Conservation (phyloP, 495 filamentous ascomycete genomes). For the Penicillium longicatenatum region DNA sequence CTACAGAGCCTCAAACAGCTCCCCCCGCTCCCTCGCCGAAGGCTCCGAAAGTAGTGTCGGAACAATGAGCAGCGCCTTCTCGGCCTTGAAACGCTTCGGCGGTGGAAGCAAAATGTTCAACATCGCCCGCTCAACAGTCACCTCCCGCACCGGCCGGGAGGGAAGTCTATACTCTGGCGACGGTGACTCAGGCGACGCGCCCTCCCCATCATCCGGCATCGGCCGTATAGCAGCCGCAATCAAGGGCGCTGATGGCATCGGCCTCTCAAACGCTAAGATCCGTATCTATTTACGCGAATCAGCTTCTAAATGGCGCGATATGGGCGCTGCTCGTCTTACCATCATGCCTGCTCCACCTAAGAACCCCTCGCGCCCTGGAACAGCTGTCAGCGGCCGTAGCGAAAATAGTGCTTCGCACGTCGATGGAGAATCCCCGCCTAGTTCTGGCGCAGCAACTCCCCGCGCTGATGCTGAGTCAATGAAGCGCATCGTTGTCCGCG, state of each 20-base stretch:
- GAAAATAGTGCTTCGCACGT: constrained; percentile 21
- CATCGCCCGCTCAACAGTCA: constrained; percentile 66
- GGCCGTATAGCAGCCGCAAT: constrained; percentile 57
- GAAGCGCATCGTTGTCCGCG: constrained; percentile 79
- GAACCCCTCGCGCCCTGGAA: constrained; percentile 47
- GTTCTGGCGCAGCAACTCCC: constrained; percentile 41
- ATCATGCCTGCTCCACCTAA: constrained; percentile 68
- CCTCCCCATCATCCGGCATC: constrained; percentile 55
- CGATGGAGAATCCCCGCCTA: constrained; percentile 28
- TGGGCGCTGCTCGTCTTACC: constrained; percentile 79
- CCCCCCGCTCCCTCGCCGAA: constrained; percentile 53
- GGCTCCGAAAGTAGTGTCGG: constrained; percentile 60
- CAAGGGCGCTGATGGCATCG: constrained; percentile 55
- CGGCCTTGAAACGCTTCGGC: constrained; percentile 74
- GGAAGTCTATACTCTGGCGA: constrained; percentile 64
- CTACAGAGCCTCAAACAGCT: constrained; percentile 56
- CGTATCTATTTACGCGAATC: constrained; percentile 79
- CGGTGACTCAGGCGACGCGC: constrained; percentile 47
- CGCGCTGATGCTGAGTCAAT: constrained; percentile 50
- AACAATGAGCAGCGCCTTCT: constrained; percentile 65
- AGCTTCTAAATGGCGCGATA: constrained; percentile 82
- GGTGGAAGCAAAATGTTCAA: constrained; percentile 68
- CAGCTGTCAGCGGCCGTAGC: constrained; percentile 32
- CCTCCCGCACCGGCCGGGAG: constrained; percentile 55
- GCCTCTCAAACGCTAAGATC: constrained; percentile 75